Evolutionary conservation across 2,329 filamentous ascomycete genomes (phyloP), one percentile per base, ranked within the genome.

Genomic region (Akanthomyces lecanii): DNA sequence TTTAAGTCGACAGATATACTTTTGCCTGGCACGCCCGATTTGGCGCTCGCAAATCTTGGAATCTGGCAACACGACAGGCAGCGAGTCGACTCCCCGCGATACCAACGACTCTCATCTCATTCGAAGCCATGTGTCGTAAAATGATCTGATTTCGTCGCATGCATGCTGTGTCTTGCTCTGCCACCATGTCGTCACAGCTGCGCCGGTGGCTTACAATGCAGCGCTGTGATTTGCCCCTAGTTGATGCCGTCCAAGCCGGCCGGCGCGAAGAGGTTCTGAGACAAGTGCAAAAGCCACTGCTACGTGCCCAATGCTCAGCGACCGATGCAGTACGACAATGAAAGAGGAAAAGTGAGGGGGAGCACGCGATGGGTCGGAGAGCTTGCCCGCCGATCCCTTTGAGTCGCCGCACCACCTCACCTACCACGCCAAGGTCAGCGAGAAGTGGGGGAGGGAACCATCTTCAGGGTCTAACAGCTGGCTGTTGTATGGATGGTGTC

Each of bases 151-250:
- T 6, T 28, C 3, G 44, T 40, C 21, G 4, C 53, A 23, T 30
- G 1, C 14, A 21, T 21, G 10, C 23, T 28, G 21, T 23, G 40
- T 25, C 18, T 28, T 18, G 25, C 21, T 25, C 23, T 25, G 18
- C 38, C 12, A 7, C 55, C 55, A 36, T n/a, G 21, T 45, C 25
- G 40, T 47, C 12, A 53, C 30, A 18, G 38, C 48, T 45, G 58
- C 25, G 38, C 28, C 2, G 21, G 50, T 61, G 58, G 58, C 58
- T 8, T 23, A 25, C 23, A 57, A 57, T 57, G 36, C 52, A 21
- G 42, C 8, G 53, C 53, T 52, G 44, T 63, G 61, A 63, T 63
- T 63, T 63, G 61, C 28, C 25, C 33, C 61, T 21, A 63, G 61
- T 52, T 57, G 36, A 57, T 54, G 50, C 58, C 48, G 58, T 53